These are phyloP conservation scores for Neofusicoccum parvum DNA, from an alignment of 2,329 filamentous ascomycete species.

Conservation along the genomic window DNA sequence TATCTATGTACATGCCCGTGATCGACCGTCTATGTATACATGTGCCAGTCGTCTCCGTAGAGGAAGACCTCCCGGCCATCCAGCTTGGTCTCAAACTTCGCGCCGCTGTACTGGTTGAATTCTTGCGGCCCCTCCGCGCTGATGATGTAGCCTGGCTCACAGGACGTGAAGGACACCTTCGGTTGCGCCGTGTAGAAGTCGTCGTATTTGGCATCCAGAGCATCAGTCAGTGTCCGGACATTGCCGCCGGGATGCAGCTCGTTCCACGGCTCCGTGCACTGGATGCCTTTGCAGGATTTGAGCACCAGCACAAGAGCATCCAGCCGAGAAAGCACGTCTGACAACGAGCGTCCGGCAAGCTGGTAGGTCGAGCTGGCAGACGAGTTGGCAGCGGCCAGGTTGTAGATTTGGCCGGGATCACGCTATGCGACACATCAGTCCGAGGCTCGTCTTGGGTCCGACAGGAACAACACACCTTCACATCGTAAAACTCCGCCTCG, in stretches of 20 bases:
- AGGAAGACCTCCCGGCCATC: slow-evolving; percentile 10
- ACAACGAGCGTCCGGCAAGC: slow-evolving; percentile 24
- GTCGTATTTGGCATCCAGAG: slow-evolving; percentile 53
- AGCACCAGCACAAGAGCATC: slow-evolving; percentile 62
- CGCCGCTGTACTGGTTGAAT: not conserved
- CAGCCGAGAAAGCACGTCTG: slow-evolving; percentile 35
- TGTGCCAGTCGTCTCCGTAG: slow-evolving; percentile 14
- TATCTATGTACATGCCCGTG: not conserved
- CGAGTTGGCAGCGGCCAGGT: slow-evolving; percentile 37
- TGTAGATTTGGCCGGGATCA: slow-evolving; percentile 30
- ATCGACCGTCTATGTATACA: not conserved
- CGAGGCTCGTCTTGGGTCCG: not conserved
- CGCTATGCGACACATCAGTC: not conserved
- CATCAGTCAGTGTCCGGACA: slow-evolving; percentile 56
- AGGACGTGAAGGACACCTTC: slow-evolving; percentile 56
- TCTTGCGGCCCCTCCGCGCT: slow-evolving; percentile 52
- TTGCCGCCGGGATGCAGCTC: slow-evolving; percentile 57
- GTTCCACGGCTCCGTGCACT: slow-evolving; percentile 60
- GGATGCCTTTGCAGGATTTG: slow-evolving; percentile 60
- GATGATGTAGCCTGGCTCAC: slow-evolving; percentile 59
- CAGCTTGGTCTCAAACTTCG: not conserved
- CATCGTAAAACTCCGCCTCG: slow-evolving; percentile 67
- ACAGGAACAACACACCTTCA: slow-evolving; percentile 49
- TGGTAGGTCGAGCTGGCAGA: not conserved
- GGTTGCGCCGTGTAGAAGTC: slow-evolving; percentile 55